Evolutionary conservation across 129 eudicot genomes (phyloP), one percentile per base, ranked within the genome.

Genomic region (Saposhnikovia divaricata): DNA sequence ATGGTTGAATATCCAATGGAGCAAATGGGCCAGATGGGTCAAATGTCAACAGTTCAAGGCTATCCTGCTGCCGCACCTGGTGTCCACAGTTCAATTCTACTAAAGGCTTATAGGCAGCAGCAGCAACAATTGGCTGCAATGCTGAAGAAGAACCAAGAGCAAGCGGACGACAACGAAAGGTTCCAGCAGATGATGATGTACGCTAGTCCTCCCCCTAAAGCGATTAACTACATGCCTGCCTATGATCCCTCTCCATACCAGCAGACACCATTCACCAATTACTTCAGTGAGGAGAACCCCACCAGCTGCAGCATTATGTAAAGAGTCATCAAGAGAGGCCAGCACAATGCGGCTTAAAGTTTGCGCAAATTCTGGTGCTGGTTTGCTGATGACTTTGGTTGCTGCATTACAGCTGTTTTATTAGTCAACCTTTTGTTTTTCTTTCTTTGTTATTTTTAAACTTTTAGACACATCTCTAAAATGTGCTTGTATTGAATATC

Each of bases 121-220:
- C 97, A 93, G 9, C 93, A 78, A 16, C 93, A 89, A 44, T 2
- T 91, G 69, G 91, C 91, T 0, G 91, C 90, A 4, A 85, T 86
- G 77, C 86, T 92, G 97, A 95, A 90, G 97, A 90, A 86, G 97
- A 90, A 86, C 78, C 97, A 92, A 46, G 97, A 87, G 47, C 77
- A 89, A 4, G 86, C 88, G 0, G 84, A 81, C 23, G 97, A 93
- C 5, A 88, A 89, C 44, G 98, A 95, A 73, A 85, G 93, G 79
- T 95, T 95, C 77, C 98, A 92, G 78, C 98, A 44, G 47, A 7
- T 93, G 1, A 92, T 95, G 97, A 90, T 92, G 97, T 92, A 92
- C 43, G 97, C 96, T 0, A 87, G 94, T 3, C 97, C 98, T 1
- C 96, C 96, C 10, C 97, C 98, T 5, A 94, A 96, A 0, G 87